phyloP scores from a whole-genome alignment of 805 yeast genomes.

The Priceomyces carsonii region DNA sequence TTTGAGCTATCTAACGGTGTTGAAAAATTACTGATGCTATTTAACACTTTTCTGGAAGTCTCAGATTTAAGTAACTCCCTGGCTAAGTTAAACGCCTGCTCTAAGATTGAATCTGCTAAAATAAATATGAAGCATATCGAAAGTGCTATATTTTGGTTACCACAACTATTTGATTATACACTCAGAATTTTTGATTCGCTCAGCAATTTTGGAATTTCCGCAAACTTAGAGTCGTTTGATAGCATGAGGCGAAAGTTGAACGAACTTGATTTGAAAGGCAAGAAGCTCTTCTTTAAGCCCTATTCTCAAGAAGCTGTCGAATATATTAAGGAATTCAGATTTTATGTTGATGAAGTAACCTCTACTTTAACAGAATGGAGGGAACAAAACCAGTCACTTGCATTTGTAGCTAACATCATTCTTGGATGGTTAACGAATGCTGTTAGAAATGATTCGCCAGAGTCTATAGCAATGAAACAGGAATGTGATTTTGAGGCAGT shows the following conservation, averaged over 20 bases:
- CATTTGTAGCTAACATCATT: slow-evolving; percentile 52
- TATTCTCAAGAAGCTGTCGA: slow-evolving; percentile 10
- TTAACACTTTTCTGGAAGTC: slow-evolving; percentile 15
- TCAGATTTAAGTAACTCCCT: slow-evolving; percentile 12
- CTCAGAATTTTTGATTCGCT: slow-evolving; percentile 8
- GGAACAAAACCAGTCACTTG: slow-evolving; percentile 20
- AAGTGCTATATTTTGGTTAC: slow-evolving; percentile 28
- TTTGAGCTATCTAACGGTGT: slow-evolving; percentile 25
- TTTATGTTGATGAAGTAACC: slow-evolving; percentile 23
- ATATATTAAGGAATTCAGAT: slow-evolving; percentile 19
- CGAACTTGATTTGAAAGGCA: not conserved
- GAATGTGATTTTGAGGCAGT: too few species aligned
- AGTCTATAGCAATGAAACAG: too few species aligned
- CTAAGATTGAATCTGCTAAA: slow-evolving; percentile 17
- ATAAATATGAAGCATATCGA: slow-evolving; percentile 17
- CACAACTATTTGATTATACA: slow-evolving; percentile 38
- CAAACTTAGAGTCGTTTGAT: not conserved
- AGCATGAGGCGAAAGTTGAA: not conserved
- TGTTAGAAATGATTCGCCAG: not conserved
- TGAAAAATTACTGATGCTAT: slow-evolving; percentile 12
- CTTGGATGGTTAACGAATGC: slow-evolving; percentile 47
- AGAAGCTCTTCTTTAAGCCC: not conserved
- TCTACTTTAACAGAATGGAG: slow-evolving; percentile 36
- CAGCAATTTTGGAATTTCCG: slow-evolving; percentile 1
- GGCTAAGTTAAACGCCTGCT: slow-evolving; percentile 13